Percentiles rank a stretch among this genome's conserved stretches.
These are phyloP conservation scores for Mariannaea elegans DNA, from an alignment of 2,329 filamentous ascomycete genomes.

Conservation along the genomic window DNA sequence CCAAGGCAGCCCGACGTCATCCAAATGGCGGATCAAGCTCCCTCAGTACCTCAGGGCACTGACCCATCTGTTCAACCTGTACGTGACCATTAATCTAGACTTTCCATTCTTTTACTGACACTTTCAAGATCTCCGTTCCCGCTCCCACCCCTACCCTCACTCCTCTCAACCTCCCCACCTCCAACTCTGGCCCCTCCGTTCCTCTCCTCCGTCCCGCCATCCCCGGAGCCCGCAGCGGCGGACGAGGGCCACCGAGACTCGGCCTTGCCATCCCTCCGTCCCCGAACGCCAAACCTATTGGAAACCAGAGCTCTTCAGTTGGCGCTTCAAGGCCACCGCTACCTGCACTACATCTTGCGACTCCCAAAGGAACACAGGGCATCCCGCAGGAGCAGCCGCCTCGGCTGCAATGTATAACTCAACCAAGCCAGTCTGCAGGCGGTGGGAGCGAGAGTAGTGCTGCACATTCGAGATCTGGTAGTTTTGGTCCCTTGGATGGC, in stretches of 20 bases:
- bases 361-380: conserved; percentile 83
- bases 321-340: conserved; percentile 62
- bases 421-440: conserved; percentile 72
- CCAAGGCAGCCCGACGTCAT: conserved; percentile 21
- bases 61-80: conserved; percentile 36
- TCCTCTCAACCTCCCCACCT: conserved; percentile 43
- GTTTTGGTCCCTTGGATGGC: conserved; percentile 80
- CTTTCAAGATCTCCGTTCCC: conserved; percentile 18
- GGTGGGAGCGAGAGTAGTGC: conserved; percentile 83
- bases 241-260: conserved; percentile 76
- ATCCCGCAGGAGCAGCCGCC: conserved; percentile 74
- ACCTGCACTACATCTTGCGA: conserved; percentile 85
- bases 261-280: conserved; percentile 92
- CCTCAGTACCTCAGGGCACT: conserved; percentile 31
- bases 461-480: conserved; percentile 83
- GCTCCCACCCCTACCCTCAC: conserved; percentile 28
- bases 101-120: conserved; percentile 26
- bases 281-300: conserved; percentile 81
- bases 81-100: conserved; percentile 14
- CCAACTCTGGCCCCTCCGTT: conserved; percentile 63
- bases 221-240: conserved; percentile 72
- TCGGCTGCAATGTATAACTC: conserved; percentile 60
- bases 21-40: conserved; percentile 37
- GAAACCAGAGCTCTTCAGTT: conserved; percentile 53
- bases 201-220: conserved; percentile 86